These are phyloP conservation scores for Ophiognomonia clavigignenti-juglandacearum DNA, from an alignment of 2,329 filamentous ascomycete genomes.

Conservation along the genomic window DNA sequence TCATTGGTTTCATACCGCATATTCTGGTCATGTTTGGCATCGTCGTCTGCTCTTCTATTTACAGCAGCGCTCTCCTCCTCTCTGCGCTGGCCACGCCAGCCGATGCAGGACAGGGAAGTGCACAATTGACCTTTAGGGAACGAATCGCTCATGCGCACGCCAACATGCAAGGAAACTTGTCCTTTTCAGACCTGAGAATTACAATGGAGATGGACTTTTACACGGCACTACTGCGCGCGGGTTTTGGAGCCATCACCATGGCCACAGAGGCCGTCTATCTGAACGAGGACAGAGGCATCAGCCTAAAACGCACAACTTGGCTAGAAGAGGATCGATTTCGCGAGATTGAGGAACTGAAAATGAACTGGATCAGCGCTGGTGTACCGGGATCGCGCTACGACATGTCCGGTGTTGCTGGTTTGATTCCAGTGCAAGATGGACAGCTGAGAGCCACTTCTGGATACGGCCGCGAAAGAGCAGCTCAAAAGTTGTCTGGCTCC, in stretches of 20 bases:
- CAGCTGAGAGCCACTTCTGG: conserved; percentile 45
- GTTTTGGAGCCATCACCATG: conserved; percentile 84
- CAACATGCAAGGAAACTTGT: conserved; percentile 90
- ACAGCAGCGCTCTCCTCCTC: conserved; percentile 68
- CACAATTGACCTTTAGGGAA: conserved; percentile 43
- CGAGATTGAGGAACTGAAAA: conserved; percentile 63
- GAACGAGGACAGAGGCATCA: conserved; percentile 78
- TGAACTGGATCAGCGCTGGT: conserved; percentile 44
- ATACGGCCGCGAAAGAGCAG: conserved; percentile 66
- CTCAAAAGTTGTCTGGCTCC: conserved; percentile 49
- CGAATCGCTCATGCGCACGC: conserved; percentile 68
- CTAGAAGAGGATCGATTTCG: conserved; percentile 80
- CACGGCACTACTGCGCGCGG: conserved; percentile 78
- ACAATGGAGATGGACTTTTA: conserved; percentile 94
- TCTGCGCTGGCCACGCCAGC: conserved; percentile 65
- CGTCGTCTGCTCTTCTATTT: conserved; percentile 68
- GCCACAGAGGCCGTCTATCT: conserved; percentile 94
- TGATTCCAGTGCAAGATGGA: conserved; percentile 49
- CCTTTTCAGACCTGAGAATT: conserved; percentile 74
- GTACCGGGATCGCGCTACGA: conserved; percentile 45
- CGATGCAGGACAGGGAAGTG: conserved; percentile 28
- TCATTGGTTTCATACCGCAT: conserved; percentile 92
- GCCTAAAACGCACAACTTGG: conserved; percentile 77
- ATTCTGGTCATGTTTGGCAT: conserved; percentile 83
- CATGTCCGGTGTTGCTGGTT: conserved; percentile 47